Evolutionary conservation across 2,329 filamentous ascomycete species (phyloP).

Genomic region (Penicillium sp.): DNA sequence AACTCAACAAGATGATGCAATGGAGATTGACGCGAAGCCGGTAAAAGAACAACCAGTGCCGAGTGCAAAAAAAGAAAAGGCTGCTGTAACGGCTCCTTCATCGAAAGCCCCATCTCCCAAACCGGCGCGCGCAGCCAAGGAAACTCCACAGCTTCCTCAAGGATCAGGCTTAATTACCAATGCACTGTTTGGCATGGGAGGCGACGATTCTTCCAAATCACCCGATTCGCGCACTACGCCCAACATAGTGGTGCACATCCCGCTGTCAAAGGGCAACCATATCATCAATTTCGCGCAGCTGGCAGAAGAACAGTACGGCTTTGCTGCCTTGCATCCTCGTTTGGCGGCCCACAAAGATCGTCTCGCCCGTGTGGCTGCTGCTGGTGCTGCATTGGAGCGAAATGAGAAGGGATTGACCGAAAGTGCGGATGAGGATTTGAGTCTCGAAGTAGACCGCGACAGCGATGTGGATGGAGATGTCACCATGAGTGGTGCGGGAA

Average conservation of each 20-base stretch:
- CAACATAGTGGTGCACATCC: conserved; percentile 81
- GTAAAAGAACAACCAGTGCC: conserved; percentile 27
- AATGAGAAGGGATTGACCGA: conserved; percentile 71
- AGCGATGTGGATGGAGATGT: conserved; percentile 54
- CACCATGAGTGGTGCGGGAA: conserved; percentile 40
- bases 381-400: conserved; percentile 80
- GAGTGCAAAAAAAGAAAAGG: conserved; percentile 45
- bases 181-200: conserved; percentile 55
- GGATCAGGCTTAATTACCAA: conserved; percentile 66
- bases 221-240: conserved; percentile 55
- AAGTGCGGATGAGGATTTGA: conserved; percentile 75
- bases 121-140: conserved; percentile 53
- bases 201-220: conserved; percentile 47
- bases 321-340: conserved; percentile 88
- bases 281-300: conserved; percentile 94
- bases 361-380: conserved; percentile 83
- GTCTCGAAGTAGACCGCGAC: conserved; percentile 81
- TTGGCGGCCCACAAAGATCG: conserved; percentile 85
- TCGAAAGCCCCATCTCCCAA: conserved; percentile 59
- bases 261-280: conserved; percentile 78
- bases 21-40: conserved; percentile 39
- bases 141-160: conserved; percentile 57
- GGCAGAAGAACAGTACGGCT: conserved; percentile 91
- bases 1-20: conserved; percentile 18
- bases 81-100: conserved; percentile 48